These are phyloP conservation scores for Clonostachys rhizophaga DNA, from an alignment of 2,329 filamentous ascomycete genomes.

Conservation along the genomic window DNA sequence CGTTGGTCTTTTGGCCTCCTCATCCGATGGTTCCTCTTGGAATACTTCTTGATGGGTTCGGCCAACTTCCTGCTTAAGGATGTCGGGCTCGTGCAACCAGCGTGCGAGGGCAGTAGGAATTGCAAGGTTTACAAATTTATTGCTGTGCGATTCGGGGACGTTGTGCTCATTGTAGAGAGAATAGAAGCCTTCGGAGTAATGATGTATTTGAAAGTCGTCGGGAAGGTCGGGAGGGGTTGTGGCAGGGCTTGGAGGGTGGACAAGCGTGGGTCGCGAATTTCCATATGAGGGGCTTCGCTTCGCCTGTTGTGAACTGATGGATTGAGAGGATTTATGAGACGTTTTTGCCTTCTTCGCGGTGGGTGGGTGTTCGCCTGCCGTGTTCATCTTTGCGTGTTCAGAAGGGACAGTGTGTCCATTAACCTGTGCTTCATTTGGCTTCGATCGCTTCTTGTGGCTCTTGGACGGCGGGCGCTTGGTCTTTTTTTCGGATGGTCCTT, in stretches of 20 bases:
- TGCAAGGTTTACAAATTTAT: conserved; percentile 71
- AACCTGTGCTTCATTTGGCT: conserved; percentile 61
- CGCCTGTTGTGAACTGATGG: conserved; percentile 63
- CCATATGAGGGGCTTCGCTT: conserved; percentile 62
- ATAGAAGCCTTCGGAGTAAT: conserved; percentile 72
- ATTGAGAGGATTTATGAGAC: conserved; percentile 75
- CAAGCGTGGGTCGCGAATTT: conserved; percentile 55
- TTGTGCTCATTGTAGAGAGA: conserved; percentile 64
- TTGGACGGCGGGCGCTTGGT: conserved; percentile 72
- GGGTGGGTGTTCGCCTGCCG: conserved; percentile 47
- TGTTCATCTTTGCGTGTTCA: conserved; percentile 29
- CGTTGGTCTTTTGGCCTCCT: conserved; percentile 34
- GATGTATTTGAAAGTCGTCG: conserved; percentile 59
- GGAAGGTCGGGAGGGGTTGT: conserved; percentile 66
- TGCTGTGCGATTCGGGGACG: conserved; percentile 60
- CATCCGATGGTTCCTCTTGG: conserved; percentile 38
- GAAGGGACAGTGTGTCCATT: conserved; percentile 43
- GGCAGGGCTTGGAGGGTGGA: conserved; percentile 67
- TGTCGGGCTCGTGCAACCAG: conserved; percentile 74
- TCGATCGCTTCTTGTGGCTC: conserved; percentile 82
- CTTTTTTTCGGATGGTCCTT: conserved; percentile 62
- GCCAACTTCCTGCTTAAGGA: conserved; percentile 63
- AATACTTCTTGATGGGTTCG: conserved; percentile 67
- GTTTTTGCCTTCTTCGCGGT: conserved; percentile 78
- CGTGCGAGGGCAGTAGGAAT: conserved; percentile 70